phyloP scores from a whole-genome alignment of 176 grass and related monocot species.

The Carex myosuroides region DNA sequence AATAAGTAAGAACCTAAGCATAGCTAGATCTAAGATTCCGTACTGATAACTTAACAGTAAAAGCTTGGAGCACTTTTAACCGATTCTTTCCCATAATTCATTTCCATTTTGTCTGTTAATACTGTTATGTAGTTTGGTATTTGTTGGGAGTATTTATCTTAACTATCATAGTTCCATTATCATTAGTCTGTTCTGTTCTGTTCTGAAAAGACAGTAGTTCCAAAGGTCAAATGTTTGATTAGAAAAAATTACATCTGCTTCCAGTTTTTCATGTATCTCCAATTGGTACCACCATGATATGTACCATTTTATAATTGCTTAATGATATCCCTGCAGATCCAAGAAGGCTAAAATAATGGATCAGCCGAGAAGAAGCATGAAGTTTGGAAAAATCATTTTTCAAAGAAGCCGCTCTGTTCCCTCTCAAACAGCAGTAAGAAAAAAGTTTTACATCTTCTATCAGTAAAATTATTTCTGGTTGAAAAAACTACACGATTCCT shows the following conservation, averaged over 20 bases:
- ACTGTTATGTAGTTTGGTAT: background rate
- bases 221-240: background rate
- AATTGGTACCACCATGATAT: background rate
- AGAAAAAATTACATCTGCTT: background rate
- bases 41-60: background rate
- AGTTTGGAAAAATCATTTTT: conserved; percentile 48
- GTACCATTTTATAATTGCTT: background rate
- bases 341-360: conserved; percentile 36
- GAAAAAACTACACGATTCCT: background rate
- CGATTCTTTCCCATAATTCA: background rate
- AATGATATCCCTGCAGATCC: background rate
- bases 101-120: background rate
- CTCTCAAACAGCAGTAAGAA: conserved; percentile 36
- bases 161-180: background rate
- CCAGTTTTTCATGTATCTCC: background rate
- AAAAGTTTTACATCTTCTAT: background rate
- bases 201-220: background rate
- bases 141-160: background rate
- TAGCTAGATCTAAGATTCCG: background rate
- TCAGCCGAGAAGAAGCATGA: conserved; percentile 45
- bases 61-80: background rate
- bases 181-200: background rate
- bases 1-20: background rate
- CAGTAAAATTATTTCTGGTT: background rate
- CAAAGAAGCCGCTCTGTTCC: conserved; percentile 51